Conservation (phyloP, 495 filamentous ascomycete species). For the Thermothielavioides terrestris region DNA sequence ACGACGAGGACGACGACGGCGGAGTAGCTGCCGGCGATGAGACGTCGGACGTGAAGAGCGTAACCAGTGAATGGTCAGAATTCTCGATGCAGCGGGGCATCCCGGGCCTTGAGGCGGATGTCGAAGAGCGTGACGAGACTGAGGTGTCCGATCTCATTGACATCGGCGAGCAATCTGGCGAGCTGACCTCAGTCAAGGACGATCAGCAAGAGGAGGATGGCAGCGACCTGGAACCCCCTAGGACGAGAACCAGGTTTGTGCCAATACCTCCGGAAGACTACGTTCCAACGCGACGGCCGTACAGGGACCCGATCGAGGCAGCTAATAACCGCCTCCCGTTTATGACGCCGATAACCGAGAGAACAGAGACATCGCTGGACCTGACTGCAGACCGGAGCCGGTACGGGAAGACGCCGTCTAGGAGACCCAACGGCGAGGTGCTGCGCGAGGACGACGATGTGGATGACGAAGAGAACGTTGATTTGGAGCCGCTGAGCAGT, state of each 20-base stretch:
- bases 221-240: conserved; percentile 32
- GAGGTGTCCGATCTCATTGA: conserved; percentile 28
- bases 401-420: conserved; percentile 68
- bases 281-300: conserved; percentile 62
- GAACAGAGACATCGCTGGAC: conserved; percentile 77
- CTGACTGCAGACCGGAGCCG: conserved; percentile 48
- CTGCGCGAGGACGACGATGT: conserved; percentile 10
- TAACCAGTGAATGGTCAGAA: conserved; percentile 70
- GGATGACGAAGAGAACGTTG: conserved; percentile 30
- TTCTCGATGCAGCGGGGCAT: conserved; percentile 70
- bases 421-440: conserved; percentile 23
- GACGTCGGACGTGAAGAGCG: conserved; percentile 47
- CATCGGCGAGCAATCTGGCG: conserved; percentile 19
- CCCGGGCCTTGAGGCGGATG: conserved; percentile 34
- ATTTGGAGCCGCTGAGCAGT: conserved; percentile 55
- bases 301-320: conserved; percentile 62
- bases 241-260: conserved; percentile 43
- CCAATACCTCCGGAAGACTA: conserved; percentile 79
- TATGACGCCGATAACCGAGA: conserved; percentile 97
- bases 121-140: conserved; percentile 16
- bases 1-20: conserved; percentile 21
- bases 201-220: conserved; percentile 20
- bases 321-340: conserved; percentile 87
- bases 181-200: not conserved
- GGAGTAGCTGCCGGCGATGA: conserved; percentile 56